Evolutionary conservation across 106 monocot genomes (phyloP), one percentile per base, ranked within the genome.

Genomic region (Amphibolis antarctica): DNA sequence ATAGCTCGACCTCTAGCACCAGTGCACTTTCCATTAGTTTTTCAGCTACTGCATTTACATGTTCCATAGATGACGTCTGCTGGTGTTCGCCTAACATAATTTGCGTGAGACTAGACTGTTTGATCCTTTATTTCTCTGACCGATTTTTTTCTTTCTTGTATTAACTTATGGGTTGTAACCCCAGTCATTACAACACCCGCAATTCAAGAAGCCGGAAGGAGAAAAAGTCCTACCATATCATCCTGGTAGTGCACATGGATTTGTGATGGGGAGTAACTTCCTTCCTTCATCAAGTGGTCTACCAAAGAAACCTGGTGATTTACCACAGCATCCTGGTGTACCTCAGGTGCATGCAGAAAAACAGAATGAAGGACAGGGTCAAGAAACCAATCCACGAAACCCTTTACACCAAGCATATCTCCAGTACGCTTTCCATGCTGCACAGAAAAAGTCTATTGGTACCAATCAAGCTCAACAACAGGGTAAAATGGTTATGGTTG

Each of bases 371-470:
- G 76, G 24, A 5, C 82, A 75, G 44, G 73, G 20, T 15, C 44
- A 55, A 31, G 80, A 80, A 31, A 78, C 77, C 31, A 76, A 84
- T 61, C 22, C 21, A 1, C 83, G 67, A 54, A 89, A 80, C 63
- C 75, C 75, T 11, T 57, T 79, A 49, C 72, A 82, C 28, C 86
- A 89, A 74, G 78, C 86, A 63, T 85, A 91, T 68, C 66, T 80
- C 54, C 86, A 91, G 52, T 81, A 74, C 69, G 75, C 85, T 55
- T 46, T 83, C 51, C 85, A 85, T 63, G 76, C 81, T 55, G 77
- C 77, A 30, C 89, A 86, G 50, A 89, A 85, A 15, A 91, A 88
- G 53, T 59, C 91, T n/a, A 71, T 76, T 56, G 84, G 66, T 0
- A 82, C 69, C 65, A 46, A 74, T 22, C 72, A 75, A 46, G 57